Conservation (phyloP, 2,329 filamentous ascomycete genomes). For the Intubia oerlemansii region DNA sequence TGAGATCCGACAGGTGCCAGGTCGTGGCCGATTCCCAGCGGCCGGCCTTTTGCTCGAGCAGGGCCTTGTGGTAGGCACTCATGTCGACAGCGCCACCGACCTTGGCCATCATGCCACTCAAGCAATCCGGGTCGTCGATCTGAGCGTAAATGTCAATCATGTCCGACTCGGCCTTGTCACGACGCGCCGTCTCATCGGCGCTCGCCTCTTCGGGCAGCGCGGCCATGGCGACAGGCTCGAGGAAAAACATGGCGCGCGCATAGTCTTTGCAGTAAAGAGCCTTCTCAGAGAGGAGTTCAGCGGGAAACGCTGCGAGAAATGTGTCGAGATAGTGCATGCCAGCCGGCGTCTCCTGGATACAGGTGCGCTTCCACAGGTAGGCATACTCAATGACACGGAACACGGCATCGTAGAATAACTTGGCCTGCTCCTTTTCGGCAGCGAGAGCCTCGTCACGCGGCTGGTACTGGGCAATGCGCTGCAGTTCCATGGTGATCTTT, state of each 20-base stretch:
- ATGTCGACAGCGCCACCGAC: constrained; percentile 40
- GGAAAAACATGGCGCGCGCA: constrained; percentile 76
- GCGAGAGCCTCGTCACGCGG: constrained; percentile 28
- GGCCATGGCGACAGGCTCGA: constrained; percentile 54
- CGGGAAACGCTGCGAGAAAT: constrained; percentile 42
- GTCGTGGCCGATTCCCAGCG: constrained; percentile 88
- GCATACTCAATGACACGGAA: constrained; percentile 85
- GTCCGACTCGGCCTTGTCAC: constrained; percentile 44
- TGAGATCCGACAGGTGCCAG: constrained; percentile 87
- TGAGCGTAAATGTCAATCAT: constrained; percentile 90
- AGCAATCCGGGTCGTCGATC: constrained; percentile 91
- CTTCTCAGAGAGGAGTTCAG: constrained; percentile 52
- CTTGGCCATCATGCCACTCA: constrained; percentile 83
- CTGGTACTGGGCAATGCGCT: constrained; percentile 48
- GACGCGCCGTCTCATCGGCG: constrained; percentile 21
- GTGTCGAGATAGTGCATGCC: constrained; percentile 24
- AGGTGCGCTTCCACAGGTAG: constrained; percentile 53
- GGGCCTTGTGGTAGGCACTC: constrained; percentile 82
- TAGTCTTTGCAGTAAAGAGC: constrained; percentile 92
- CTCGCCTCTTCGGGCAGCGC: constrained; percentile 20
- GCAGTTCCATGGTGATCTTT: constrained; percentile 51
- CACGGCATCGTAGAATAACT: constrained; percentile 74
- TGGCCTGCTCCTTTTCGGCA: constrained; percentile 50
- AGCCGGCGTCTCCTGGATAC: constrained; percentile 55
- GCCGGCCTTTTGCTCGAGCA: constrained; percentile 82